Base-by-base conservation (phyloP, 257 asterid species). In the Asclepias syriaca region DNA sequence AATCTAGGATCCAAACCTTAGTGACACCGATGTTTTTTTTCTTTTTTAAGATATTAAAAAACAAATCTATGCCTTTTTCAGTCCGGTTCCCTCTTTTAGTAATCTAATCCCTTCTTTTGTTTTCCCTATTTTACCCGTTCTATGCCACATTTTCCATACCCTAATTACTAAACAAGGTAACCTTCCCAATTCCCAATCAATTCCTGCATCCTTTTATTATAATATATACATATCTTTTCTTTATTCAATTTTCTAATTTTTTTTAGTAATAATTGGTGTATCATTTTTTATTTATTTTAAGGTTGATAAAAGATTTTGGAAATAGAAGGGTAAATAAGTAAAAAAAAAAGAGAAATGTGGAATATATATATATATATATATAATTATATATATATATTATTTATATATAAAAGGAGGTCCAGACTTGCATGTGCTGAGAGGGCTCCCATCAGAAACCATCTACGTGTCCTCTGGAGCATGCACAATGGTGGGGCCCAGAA, bases 401-500 rank as follows among this genome's bases (percentile, higher is more conserved):
- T n/a, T n/a, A n/a, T n/a, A n/a, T n/a, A n/a, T n/a, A n/a, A n/a
- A n/a, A n/a, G 75, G 75, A 68, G 59, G 72, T 55, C 60, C 68
- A 56, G 61, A 37, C 24, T 60, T 59, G 74, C 75, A 72, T 61
- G 74, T 71, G 74, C 21, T 50, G 71, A 57, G 46, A 40, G 46
- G 61, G 39, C 46, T 40, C 68, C 72, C 55, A 72, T 27, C 13
- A 13, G 5, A 1, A 39, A 57, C 72, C 4, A 2, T n/a, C 19
- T 76, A 83, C 88, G 92, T 83, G 89, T 80, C 85, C 76, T 48
- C 68, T 45, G 7, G 24, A 27, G 8, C n/a, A 34, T n/a, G 22
- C n/a, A 2, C 8, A 40, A 19, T 4, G 15, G 60, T 39, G 78
- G 88, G 71, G 21, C 78, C 86, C 79, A 49, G 59, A 0, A 0